Conservation (phyloP, 2,329 filamentous ascomycete species). For the Arthrobotrys sphaeroides region DNA sequence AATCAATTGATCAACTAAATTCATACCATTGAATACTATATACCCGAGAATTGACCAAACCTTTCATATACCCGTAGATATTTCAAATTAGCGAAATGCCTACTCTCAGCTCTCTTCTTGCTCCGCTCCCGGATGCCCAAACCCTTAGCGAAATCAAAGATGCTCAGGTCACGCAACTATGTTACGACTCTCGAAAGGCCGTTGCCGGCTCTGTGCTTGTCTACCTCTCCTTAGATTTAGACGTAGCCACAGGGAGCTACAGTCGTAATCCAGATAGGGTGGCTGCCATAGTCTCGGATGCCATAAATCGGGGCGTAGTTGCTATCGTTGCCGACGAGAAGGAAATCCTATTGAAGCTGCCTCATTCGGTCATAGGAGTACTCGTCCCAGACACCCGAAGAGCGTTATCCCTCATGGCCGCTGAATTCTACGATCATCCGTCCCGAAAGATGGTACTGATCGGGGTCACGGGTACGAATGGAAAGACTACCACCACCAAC, state of each 20-base stretch:
- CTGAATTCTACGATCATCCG: conserved; percentile 41
- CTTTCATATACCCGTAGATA: neutral
- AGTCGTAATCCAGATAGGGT: neutral
- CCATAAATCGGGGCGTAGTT: conserved; percentile 1
- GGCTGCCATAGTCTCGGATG: neutral
- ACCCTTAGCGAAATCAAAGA: neutral
- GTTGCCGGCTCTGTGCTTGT: conserved; percentile 5
- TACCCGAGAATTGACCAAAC: neutral
- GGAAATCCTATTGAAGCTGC: neutral
- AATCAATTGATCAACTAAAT: no score
- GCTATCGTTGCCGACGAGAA: conserved; percentile 16
- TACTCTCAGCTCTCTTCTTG: conserved; percentile 7
- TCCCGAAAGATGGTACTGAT: conserved; percentile 28
- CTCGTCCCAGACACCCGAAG: conserved; percentile 27
- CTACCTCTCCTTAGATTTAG: conserved; percentile 14
- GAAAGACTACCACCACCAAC: conserved; percentile 40
- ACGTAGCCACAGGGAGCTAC: neutral
- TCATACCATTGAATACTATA: no score
- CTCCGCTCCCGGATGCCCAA: conserved; percentile 18
- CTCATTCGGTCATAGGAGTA: neutral
- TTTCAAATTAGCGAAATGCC: conserved; percentile 1
- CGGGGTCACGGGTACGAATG: conserved; percentile 41
- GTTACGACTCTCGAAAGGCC: conserved; percentile 20
- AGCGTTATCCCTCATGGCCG: conserved; percentile 20
- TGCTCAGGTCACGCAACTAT: conserved; percentile 1